Evolutionary conservation across 2,329 filamentous ascomycete species (phyloP), one percentile per base, ranked within the genome.

Genomic region (Rutstroemia sp.): DNA sequence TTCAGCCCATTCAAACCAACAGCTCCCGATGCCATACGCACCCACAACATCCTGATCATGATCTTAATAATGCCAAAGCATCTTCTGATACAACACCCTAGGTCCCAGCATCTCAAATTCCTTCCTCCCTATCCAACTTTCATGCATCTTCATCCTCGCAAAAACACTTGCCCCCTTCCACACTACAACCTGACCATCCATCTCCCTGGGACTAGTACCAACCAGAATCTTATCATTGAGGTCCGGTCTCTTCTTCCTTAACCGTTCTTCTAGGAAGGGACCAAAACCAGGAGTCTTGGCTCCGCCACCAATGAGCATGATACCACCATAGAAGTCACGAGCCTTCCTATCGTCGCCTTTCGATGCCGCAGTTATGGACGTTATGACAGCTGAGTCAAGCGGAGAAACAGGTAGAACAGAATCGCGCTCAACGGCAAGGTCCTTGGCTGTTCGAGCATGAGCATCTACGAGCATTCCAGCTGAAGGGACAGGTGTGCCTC

Each of bases 121-220:
- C 65, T 87, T 78, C 48, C 83, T 82, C 14, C 86, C 87, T 67
- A 97, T 89, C 94, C 94, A 99, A 66, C 88, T 94, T 71, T 99
- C 94, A 73, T 97, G 97, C 16, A 90, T 92, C 47, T 76, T 76
- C 58, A 85, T 82, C 64, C 97, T 75, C 2, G 90, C 92, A 76
- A 96, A 99, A 16, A 99, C 92, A 69, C 91, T 96, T 0, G 89
- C 94, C 4, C 94, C 94, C 78, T 99, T 99, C 94, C 94, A 99
- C 8, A 87, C 86, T 53, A 97, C 88, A n/a, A 97, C 92, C 73
- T 96, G 91, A 58, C 94, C 90, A 72, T 99, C 94, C 75, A 99
- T 87, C 65, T 99, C 94, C 65, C 92, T 79, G 0, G 94, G 94
- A 78, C 78, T 94, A 59, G 79, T 76, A 59, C 81, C 83, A 52